Conservation (phyloP, 2,329 filamentous ascomycete species). For the Microcera coccophila region DNA sequence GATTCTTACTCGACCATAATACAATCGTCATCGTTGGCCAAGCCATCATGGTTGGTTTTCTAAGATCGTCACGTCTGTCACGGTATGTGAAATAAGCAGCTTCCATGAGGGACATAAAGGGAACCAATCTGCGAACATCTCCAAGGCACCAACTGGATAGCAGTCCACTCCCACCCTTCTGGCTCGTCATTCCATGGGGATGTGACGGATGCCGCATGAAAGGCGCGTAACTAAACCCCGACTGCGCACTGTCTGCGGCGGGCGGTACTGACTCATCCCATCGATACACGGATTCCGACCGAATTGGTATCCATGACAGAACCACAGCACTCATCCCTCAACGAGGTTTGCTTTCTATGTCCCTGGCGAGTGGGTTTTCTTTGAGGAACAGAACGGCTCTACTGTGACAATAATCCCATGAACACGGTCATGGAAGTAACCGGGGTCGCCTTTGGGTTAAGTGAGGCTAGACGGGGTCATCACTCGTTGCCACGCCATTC, state of each 20-base stretch:
- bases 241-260: too few relatives aligned
- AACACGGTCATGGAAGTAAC: too few relatives aligned
- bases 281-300: conserved; percentile 1
- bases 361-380: background rate
- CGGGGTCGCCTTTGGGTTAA: too few relatives aligned
- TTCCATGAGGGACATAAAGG: conserved; percentile 1
- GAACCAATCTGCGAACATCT: background rate
- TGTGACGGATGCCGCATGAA: conserved; percentile 11
- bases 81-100: too few relatives aligned
- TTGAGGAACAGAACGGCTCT: too few relatives aligned
- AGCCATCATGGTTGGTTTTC: too few relatives aligned
- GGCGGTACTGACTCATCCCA: conserved; percentile 4
- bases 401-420: too few relatives aligned
- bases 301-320: background rate
- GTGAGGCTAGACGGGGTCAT: conserved; percentile 1
- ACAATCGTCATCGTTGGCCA: too few relatives aligned
- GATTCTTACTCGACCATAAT: too few relatives aligned
- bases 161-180: background rate
- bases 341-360: background rate
- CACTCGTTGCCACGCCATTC: conserved; percentile 7
- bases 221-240: too few relatives aligned
- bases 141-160: background rate
- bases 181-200: background rate
- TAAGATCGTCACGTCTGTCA: too few relatives aligned
- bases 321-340: background rate